Base-by-base conservation (phyloP, 345 rosid genomes). In the Acer campestre region DNA sequence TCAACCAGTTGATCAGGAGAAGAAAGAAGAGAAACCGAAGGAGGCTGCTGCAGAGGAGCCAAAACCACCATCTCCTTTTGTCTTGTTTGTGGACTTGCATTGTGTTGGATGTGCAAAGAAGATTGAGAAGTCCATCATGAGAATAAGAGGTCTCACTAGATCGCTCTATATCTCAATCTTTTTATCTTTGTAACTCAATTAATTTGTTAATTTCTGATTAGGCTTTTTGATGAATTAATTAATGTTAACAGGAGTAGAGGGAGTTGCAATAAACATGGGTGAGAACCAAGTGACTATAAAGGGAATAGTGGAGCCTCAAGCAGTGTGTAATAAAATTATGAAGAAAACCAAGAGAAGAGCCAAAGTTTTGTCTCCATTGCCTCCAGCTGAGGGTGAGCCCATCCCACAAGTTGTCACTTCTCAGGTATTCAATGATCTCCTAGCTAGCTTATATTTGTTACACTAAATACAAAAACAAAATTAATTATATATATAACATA, bases 101-200 rank as follows among this genome's bases (percentile, higher is more conserved):
- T 96, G 99, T 73, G 90, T 88, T 7, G 98, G 98, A 22, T 96
- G 99, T 53, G 92, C 98, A 66, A 92, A 94, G 86, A 94, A 94
- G 86, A 92, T 96, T 59, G 92, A 94, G 85, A 90, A 80, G 79
- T 89, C 89, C 79, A 88, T 96, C 75, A 82, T 85, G 89, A 90
- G 83, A 71, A 92, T 92, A 48, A 88, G 88, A 88, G 99, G 98
- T 94, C 67, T 70, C 8, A 35, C 38, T 35, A 4, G 38, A 35
- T 44, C 22, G 71, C 42, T 35, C 27, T 67, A 44, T n/a, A 55
- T 42, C n/a, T 27, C 11, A 31, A 2, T 71, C 0, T 73, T n/a
- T 20, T 63, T 2, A 51, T 2, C 61, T 16, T 61, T 4, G 23
- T 12, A 13, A 46, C 10, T 14, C n/a, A 46, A 10, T 68, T 20